Evolutionary conservation across 2,329 filamentous ascomycete genomes (phyloP).

Genomic region (Neoarthrinium moseri): DNA sequence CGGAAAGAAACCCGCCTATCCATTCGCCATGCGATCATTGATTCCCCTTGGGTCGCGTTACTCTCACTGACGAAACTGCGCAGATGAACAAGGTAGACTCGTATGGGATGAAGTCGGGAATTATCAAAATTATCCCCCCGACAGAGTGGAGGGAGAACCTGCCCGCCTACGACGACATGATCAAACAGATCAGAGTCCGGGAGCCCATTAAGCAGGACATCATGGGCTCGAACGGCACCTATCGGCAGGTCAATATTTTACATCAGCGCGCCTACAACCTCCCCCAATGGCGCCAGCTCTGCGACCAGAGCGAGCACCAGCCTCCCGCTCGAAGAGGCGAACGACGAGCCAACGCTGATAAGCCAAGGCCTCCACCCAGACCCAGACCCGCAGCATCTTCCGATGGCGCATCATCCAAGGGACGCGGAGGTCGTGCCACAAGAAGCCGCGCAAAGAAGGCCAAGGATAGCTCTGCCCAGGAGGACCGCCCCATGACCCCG

Average conservation of each 20-base stretch:
- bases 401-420: constrained; percentile 35
- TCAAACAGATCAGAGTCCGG: constrained; percentile 90
- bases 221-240: constrained; percentile 90
- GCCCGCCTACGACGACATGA: constrained; percentile 74
- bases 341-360: constrained; percentile 62
- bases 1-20: neutral
- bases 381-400: constrained; percentile 33
- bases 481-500: constrained; percentile 57
- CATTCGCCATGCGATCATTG: neutral
- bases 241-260: constrained; percentile 95
- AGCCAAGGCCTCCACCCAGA: constrained; percentile 41
- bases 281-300: constrained; percentile 91
- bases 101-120: constrained; percentile 96
- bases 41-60: neutral
- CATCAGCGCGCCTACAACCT: constrained; percentile 96
- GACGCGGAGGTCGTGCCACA: constrained; percentile 37
- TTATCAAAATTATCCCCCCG: constrained; percentile 93
- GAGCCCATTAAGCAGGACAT: constrained; percentile 99
- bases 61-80: neutral
- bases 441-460: constrained; percentile 37
- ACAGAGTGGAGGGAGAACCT: constrained; percentile 87
- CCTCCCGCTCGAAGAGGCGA: constrained; percentile 89
- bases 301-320: constrained; percentile 93
- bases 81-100: constrained; percentile 81
- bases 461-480: constrained; percentile 35